Conservation (phyloP, 2,329 filamentous ascomycete genomes). For the Diaporthe ampelina region DNA sequence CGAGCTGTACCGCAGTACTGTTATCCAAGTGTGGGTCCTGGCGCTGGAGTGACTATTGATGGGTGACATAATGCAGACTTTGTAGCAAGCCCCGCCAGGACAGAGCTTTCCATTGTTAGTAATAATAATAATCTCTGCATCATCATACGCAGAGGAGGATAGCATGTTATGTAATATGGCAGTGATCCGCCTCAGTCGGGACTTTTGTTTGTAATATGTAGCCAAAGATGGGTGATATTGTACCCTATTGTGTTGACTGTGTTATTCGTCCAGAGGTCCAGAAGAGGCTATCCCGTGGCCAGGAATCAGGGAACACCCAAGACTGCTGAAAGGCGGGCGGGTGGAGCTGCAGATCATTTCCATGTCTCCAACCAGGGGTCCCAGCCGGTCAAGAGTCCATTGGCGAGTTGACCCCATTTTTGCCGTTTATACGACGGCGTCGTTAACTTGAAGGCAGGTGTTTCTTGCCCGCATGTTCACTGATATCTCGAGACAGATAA, state of each 20-base stretch:
- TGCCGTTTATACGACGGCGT: background rate
- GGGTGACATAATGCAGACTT: background rate
- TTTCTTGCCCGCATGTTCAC: too few species aligned
- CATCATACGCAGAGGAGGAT: background rate
- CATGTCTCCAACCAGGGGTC: background rate
- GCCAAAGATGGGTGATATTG: background rate
- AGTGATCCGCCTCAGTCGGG: background rate
- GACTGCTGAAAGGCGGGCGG: background rate
- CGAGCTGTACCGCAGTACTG: too few species aligned
- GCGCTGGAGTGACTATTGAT: background rate
- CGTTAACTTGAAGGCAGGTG: too few species aligned
- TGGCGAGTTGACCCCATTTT: background rate
- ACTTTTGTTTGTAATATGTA: background rate
- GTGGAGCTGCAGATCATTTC: conserved; percentile 23
- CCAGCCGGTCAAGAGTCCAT: background rate
- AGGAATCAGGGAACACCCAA: background rate
- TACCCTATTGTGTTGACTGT: background rate
- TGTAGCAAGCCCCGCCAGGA: background rate
- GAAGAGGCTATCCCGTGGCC: background rate
- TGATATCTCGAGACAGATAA: background rate
- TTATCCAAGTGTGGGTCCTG: background rate
- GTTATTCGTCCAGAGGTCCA: background rate
- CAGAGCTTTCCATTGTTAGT: background rate
- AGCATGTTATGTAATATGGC: background rate
- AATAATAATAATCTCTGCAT: background rate